Conservation (phyloP, 257 asterid species). For the Osmanthus fragrans region DNA sequence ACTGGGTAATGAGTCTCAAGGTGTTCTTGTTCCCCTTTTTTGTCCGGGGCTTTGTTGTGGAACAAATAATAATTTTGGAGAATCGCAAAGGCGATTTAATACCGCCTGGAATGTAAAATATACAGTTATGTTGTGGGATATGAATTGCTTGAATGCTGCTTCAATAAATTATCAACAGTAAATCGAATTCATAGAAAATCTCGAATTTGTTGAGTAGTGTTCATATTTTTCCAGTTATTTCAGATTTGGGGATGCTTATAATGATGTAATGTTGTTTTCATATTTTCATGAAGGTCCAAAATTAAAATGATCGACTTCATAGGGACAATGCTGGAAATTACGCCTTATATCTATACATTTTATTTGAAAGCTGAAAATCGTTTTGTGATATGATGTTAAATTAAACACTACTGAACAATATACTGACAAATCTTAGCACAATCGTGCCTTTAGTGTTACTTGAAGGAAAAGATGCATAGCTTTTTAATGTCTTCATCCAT, state of each 20-base stretch:
- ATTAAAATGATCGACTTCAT: not conserved
- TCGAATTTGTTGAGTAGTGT: slow-evolving; percentile 26
- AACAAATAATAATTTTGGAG: not conserved
- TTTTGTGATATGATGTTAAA: not conserved
- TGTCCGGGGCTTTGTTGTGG: not conserved
- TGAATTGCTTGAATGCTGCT: slow-evolving; percentile 34
- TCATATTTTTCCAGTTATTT: slow-evolving; percentile 8
- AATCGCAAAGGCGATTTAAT: slow-evolving; percentile 24
- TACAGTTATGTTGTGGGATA: slow-evolving; percentile 40
- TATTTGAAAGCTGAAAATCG: not conserved
- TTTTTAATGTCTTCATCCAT: not conserved
- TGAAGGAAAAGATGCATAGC: no score
- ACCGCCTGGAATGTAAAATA: slow-evolving; percentile 42
- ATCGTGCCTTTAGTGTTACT: no score
- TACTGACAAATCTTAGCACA: not conserved
- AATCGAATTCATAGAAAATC: slow-evolving; percentile 22
- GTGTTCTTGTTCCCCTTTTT: not conserved
- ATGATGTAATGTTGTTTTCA: not conserved
- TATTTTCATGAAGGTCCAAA: not conserved
- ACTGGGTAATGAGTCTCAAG: slow-evolving; percentile 30
- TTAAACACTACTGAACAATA: not conserved
- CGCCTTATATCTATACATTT: not conserved
- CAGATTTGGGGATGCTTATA: slow-evolving; percentile 3
- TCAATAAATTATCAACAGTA: slow-evolving; percentile 20
- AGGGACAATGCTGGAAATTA: not conserved